A percentile compares a stretch with the other conserved stretches of the same genome.
Conservation (phyloP, 371 early-diverging fungal genomes). For the Blakeslea trispora region DNA sequence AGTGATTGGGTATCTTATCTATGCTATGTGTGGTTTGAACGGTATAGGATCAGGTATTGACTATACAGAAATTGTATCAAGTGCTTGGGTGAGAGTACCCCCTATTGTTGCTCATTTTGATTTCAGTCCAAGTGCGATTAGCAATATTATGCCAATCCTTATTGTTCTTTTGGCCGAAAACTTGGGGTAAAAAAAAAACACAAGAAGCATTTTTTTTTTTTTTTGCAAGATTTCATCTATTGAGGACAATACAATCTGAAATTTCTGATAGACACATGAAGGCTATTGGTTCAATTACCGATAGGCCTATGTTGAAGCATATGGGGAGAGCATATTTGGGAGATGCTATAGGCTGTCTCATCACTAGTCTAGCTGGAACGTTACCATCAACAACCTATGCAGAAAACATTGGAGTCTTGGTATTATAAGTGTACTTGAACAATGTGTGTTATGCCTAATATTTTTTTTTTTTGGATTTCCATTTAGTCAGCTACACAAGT, state of each 20-base stretch:
- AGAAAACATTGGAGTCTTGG: conserved; percentile 57
- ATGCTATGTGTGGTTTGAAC: conserved; percentile 37
- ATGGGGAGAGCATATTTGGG: conserved; percentile 57
- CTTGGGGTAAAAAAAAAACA: conserved; percentile 34
- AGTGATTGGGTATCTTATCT: conserved; percentile 43
- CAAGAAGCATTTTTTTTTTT: too few relatives aligned
- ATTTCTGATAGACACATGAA: conserved; percentile 44
- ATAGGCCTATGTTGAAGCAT: conserved; percentile 34
- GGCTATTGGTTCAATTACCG: conserved; percentile 48
- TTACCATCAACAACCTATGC: conserved; percentile 56
- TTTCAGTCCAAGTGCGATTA: conserved; percentile 38
- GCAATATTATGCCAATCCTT: conserved; percentile 32
- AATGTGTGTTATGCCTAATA: conserved; percentile 26
- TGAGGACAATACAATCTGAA: too few relatives aligned
- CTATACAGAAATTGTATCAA: conserved; percentile 39
- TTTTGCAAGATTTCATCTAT: too few relatives aligned
- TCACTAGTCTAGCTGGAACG: conserved; percentile 47
- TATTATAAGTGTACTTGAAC: neutral
- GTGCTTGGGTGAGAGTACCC: conserved; percentile 37
- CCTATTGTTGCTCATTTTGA: conserved; percentile 30
- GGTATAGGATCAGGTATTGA: conserved; percentile 42
- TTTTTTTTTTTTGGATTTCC: conserved; percentile 2
- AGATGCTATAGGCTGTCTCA: conserved; percentile 54
- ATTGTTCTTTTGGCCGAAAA: conserved; percentile 56
- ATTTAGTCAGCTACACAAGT: conserved; percentile 38